phyloP scores from a whole-genome alignment of 441 rosid genomes.

The Gossypium schwendimanii region DNA sequence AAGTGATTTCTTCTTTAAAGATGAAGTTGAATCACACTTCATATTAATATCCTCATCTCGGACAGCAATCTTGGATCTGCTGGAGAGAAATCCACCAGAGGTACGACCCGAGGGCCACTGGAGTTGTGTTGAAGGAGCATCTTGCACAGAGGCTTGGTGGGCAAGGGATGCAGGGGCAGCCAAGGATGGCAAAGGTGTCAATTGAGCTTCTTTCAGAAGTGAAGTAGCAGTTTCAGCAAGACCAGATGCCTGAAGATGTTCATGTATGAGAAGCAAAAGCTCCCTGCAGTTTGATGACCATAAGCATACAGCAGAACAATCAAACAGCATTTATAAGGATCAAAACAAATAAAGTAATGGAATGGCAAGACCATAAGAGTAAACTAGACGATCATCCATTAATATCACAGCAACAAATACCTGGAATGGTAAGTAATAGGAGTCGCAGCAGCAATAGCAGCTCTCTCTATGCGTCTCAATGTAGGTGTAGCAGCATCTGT shows the following conservation, averaged over 20 bases:
- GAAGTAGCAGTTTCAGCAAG: constrained; percentile 56
- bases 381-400: not conserved
- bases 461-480: constrained; percentile 92
- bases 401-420: constrained; percentile 19
- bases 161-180: constrained; percentile 62
- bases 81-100: constrained; percentile 61
- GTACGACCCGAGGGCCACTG: constrained; percentile 91
- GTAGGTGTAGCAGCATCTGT: constrained; percentile 99
- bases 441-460: constrained; percentile 95
- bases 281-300: constrained; percentile 46
- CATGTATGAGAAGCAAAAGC: constrained; percentile 88
- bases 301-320: constrained; percentile 1
- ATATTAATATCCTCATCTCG: constrained; percentile 40
- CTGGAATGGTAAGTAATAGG: constrained; percentile 89
- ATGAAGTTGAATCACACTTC: constrained; percentile 40
- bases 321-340: not conserved
- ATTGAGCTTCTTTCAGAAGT: constrained; percentile 84
- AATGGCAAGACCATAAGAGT: not conserved
- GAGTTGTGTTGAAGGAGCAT: constrained; percentile 44
- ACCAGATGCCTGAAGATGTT: constrained; percentile 95
- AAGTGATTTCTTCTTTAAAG: constrained; percentile 69
- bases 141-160: constrained; percentile 52
- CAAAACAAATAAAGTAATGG: not conserved
- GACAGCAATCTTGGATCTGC: constrained; percentile 37
- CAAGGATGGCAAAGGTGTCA: constrained; percentile 66